Base-by-base conservation (phyloP, 164 flowering plant species). In the Paratinospora sagittata region DNA sequence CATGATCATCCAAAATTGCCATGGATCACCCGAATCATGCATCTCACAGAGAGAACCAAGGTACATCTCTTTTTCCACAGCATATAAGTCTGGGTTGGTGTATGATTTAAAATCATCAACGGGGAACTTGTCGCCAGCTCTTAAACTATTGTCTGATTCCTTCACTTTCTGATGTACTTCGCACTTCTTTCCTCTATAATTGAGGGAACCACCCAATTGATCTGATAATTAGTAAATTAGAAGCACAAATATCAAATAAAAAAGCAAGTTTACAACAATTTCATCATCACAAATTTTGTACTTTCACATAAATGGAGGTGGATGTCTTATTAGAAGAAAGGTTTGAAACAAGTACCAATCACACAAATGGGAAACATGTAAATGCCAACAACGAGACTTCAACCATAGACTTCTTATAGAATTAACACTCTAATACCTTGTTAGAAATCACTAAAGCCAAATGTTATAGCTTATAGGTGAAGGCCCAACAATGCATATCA, bases 1-100 rank as follows among this genome's bases (percentile, higher is more conserved):
- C 84, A 81, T 81, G 4, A 81, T 65, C 75, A 71, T 79, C 82
- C 82, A 82, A 78, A 79, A 82, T 69, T 81, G 75, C 83, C 83
- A 81, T 65, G 76, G 77, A 7, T 72, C 70, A 7, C 37, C 12
- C 2, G 72, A 41, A 72, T 67, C 73, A 11, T 37, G 34, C 33
- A 78, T 77, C 61, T 75, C 73, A 43, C 83, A 80, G 11, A 69
- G 66, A 4, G 78, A 73, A 33, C 58, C 83, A 24, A 80, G 75
- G 57, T 72, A 80, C 16, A 72, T 7, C 55, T 80, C 83, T 73
- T 80, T 80, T 65, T 75, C 78, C 33, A 68, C 77, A 10, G 83
- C 80, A 61, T 70, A 80, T 39, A 76, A 64, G 60, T 79, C 81
- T 36, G 81, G 72, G 37, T 79, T 70, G 8, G 52, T 63, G 41